phyloP scores from a whole-genome alignment of 2,329 filamentous ascomycete species.

The Corynespora cassiicola region DNA sequence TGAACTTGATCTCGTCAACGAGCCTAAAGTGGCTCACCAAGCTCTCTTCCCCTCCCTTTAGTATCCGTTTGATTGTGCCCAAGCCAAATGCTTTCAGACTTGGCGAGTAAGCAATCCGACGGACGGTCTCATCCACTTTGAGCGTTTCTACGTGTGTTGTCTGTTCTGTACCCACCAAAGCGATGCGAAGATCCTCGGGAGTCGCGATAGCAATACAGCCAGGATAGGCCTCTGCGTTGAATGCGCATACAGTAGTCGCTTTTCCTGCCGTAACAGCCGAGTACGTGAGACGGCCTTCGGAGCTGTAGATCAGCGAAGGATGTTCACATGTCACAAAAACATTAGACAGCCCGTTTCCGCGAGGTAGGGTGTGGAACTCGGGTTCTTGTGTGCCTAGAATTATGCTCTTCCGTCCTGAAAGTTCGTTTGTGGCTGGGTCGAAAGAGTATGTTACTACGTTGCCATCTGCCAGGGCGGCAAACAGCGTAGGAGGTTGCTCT shows the following conservation, averaged over 20 bases:
- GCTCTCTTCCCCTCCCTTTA: conserved; percentile 74
- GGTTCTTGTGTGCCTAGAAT: conserved; percentile 87
- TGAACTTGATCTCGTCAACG: conserved; percentile 89
- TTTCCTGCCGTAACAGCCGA: conserved; percentile 92
- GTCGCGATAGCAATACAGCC: conserved; percentile 83
- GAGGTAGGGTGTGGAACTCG: conserved; percentile 78
- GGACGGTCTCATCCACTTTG: conserved; percentile 79
- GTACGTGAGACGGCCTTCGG: conserved; percentile 86
- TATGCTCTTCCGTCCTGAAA: conserved; percentile 80
- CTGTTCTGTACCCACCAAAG: conserved; percentile 80
- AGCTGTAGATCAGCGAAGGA: conserved; percentile 89
- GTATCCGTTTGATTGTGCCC: conserved; percentile 79
- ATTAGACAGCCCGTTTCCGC: conserved; percentile 70
- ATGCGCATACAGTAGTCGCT: conserved; percentile 79
- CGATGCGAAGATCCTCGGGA: conserved; percentile 76
- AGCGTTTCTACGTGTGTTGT: conserved; percentile 88
- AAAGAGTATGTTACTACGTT: conserved; percentile 85
- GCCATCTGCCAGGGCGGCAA: conserved; percentile 91
- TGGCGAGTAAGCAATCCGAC: conserved; percentile 84
- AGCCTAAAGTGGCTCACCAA: conserved; percentile 84
- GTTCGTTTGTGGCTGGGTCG: conserved; percentile 63
- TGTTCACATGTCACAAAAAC: conserved; percentile 95
- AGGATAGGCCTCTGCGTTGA: conserved; percentile 82
- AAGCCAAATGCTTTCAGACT: conserved; percentile 82
- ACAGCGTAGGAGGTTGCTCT: conserved; percentile 74